These are phyloP conservation scores for Eutypa lata DNA, from an alignment of 2,329 filamentous ascomycete species.

Conservation along the genomic window DNA sequence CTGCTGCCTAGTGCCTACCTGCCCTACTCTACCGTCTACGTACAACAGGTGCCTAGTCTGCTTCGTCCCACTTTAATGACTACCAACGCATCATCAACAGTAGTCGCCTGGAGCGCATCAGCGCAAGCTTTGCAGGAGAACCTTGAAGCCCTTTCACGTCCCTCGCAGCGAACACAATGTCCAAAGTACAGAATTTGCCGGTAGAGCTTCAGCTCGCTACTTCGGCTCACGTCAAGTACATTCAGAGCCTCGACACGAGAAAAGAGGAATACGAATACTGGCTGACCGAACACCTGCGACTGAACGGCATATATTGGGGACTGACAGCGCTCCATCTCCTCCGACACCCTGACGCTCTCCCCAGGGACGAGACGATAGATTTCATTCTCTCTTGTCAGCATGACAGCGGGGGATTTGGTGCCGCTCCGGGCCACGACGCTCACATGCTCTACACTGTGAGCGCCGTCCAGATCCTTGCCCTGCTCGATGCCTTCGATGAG, in stretches of 20 bases:
- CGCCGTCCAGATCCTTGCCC: conserved; percentile 88
- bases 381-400: conserved; percentile 96
- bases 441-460: conserved; percentile 97
- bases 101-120: no score
- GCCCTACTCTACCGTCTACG: no score
- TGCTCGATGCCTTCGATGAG: conserved; percentile 78
- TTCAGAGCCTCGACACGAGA: conserved; percentile 85
- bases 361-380: conserved; percentile 76
- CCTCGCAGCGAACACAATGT: conserved; percentile 22
- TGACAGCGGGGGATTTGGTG: conserved; percentile 85
- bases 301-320: conserved; percentile 97
- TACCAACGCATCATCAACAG: no score
- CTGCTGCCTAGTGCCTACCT: no score
- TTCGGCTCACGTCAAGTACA: conserved; percentile 78
- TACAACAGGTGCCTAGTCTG: no score
- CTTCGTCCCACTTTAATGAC: no score
- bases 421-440: conserved; percentile 89
- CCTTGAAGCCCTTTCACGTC: no score
- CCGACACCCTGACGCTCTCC: conserved; percentile 74
- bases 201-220: conserved; percentile 45
- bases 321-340: conserved; percentile 85
- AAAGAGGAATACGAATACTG: conserved; percentile 97
- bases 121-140: no score
- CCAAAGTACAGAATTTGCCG: conserved; percentile 31
- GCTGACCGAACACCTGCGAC: conserved; percentile 91